Base-by-base conservation (phyloP, 2,329 filamentous ascomycete genomes). In the Talaromyces amestolkiae region DNA sequence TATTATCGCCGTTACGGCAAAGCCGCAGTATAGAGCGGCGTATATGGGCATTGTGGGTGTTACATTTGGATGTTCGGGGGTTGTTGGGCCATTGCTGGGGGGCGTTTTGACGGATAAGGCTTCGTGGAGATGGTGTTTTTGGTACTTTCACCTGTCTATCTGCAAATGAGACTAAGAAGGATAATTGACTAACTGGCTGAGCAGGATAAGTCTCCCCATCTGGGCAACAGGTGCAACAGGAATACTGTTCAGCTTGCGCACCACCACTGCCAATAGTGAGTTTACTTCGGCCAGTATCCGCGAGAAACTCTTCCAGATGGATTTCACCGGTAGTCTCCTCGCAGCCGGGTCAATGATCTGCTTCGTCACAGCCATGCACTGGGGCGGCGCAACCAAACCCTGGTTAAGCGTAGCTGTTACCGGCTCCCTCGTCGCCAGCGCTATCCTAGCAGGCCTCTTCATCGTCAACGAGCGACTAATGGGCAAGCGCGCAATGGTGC, bases 201-300 rank as follows among this genome's bases (percentile, higher is more conserved):
- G 19, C 45, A 63, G 75, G 66, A 74, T 77, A 65, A 76, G 76
- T 60, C 68, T 76, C 2, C 75, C 75, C 3, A 71, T 76, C 35
- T 74, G 75, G 33, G 72, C 69, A n/a, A 69, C 68, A 9, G 68
- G 69, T 13, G 69, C 63, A 5, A 67, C 60, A 41, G 69, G 72
- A n/a, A 69, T 73, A 37, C 24, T 71, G 13, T 60, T 73, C 37
- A 72, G 73, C 68, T 71, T 73, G 62, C 68, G 60, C 22, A 71
- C 69, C 66, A 67, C 60, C 61, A 68, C 39, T 8, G 54, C 37
- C 31, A 33, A 13, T 9, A 35, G 27, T n/a, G 51, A 37, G 35
- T 53, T 53, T 37, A 59, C 31, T 7, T 35, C 49, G 3, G 51
- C 63, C 7, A 54, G 47, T 19, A 35, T 72, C 51, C 71, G 64